Evolutionary conservation across 495 filamentous ascomycete species (phyloP), one percentile per base, ranked within the genome.

Genomic region (Aspergillus panamensis): DNA sequence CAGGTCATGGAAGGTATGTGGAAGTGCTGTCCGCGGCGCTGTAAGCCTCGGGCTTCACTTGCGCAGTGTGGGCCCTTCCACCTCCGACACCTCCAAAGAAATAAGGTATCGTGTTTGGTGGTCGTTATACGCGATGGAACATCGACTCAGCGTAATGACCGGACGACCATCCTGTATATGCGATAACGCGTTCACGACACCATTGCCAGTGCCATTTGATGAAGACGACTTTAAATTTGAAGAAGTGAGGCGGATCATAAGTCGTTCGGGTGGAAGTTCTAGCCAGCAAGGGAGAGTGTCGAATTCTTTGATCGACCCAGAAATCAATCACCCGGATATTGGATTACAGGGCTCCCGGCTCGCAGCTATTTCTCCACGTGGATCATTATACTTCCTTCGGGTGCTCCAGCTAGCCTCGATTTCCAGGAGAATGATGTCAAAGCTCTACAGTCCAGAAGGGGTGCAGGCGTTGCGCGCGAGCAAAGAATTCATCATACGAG

Each of bases 1-100:
- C 35, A 87, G 85, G 60, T 79, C 85, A 47, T 88, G 84, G 84
- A 82, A 80, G 43, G 56, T 84, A 14, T 75, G 67, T 58, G 86
- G 84, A 14, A 73, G 81, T 63, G 81, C 82, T 8, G 68, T 87
- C 32, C 75, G 84, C 33, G 73, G 78, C 45, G 82, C 82, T 0
- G 69, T 84, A 53, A 75, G 79, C 9, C 73, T 87, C n/a, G 84
- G 84, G 6, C 63, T 89, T 37, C 82, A 88, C 65, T 66, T 87
- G 33, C 78, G 77, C 39, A 86, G 82, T 58, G 71, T 81, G 7
- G 80, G 76, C 19, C 61, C 64, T 5, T 70, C 71, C 19, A 73
- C 82, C 12, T 68, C 74, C 16, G 75, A 81, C 53, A 70, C 69
- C 17, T 78, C 82, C 29, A 82, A 80, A 53, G 82, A 85, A 55